Conservation (phyloP, 805 yeast genomes). For the Candida railenensis region DNA sequence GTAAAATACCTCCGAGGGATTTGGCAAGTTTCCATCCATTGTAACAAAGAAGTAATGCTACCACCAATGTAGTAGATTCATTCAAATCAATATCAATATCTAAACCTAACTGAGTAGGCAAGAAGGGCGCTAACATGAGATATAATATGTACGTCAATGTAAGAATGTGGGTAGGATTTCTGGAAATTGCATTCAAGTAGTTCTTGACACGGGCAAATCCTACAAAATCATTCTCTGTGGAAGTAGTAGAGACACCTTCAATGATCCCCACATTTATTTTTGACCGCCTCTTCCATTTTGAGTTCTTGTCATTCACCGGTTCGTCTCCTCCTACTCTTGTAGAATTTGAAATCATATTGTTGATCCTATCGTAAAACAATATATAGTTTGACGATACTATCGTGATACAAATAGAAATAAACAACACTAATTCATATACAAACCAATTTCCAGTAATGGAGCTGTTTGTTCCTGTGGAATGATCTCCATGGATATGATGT, state of each 20-base stretch:
- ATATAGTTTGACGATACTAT: slow-evolving; percentile 35
- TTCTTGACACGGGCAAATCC: not conserved
- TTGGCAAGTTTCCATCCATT: slow-evolving; percentile 54
- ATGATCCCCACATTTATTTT: not conserved
- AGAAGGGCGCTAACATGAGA: slow-evolving; percentile 39
- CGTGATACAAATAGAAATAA: slow-evolving; percentile 22
- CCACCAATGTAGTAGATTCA: slow-evolving; percentile 45
- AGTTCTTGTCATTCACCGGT: not conserved
- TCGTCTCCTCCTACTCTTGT: not conserved
- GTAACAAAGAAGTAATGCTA: slow-evolving; percentile 44
- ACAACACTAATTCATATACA: slow-evolving; percentile 26
- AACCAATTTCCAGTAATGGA: slow-evolving; percentile 25
- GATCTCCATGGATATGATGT: slow-evolving; percentile 38
- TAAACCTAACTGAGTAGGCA: slow-evolving; percentile 29
- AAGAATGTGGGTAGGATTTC: slow-evolving; percentile 46
- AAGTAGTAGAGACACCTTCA: not conserved
- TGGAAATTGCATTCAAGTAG: slow-evolving; percentile 11
- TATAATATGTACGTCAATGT: slow-evolving; percentile 44
- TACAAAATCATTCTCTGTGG: not conserved
- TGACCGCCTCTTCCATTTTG: not conserved
- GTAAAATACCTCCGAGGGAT: slow-evolving; percentile 50
- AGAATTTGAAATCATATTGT: not conserved
- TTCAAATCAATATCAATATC: slow-evolving; percentile 36
- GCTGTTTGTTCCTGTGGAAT: not conserved
- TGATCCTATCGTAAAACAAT: slow-evolving; percentile 30